Evolutionary conservation across 2,329 filamentous ascomycete genomes (phyloP).

Genomic region (Ophiostoma novo-ulmi): DNA sequence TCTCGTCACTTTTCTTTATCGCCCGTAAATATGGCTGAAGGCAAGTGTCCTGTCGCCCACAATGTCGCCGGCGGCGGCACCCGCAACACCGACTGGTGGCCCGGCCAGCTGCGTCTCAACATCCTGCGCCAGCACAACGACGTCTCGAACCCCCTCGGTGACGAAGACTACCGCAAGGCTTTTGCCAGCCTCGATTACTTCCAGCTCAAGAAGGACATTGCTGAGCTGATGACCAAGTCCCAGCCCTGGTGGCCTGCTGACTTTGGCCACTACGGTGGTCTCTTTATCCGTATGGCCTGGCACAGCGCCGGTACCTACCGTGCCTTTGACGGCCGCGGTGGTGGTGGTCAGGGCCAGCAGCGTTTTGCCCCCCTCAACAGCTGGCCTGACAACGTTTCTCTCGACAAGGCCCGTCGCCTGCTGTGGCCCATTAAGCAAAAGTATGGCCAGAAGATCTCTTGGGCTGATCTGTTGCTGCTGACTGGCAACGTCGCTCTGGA

Average conservation of each 20-base stretch:
- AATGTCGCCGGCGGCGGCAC: constrained; percentile 57
- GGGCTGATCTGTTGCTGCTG: constrained; percentile 67
- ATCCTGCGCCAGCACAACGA: constrained; percentile 67
- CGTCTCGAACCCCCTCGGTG: constrained; percentile 58
- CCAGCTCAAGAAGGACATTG: constrained; percentile 52
- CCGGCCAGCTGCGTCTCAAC: constrained; percentile 60
- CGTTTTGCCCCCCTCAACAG: constrained; percentile 75
- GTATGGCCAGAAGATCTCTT: constrained; percentile 77
- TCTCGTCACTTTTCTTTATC: constrained; percentile 12
- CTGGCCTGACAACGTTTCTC: constrained; percentile 73
- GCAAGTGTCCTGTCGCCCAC: constrained; percentile 23
- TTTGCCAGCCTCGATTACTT: constrained; percentile 56
- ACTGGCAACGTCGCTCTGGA: constrained; percentile 73
- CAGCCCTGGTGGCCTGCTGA: constrained; percentile 80
- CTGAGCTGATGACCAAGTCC: constrained; percentile 67
- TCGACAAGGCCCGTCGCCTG: constrained; percentile 75
- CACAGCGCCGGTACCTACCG: constrained; percentile 76
- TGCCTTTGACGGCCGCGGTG: constrained; percentile 67
- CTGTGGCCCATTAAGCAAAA: constrained; percentile 81
- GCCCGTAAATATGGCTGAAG: constrained; percentile 20
- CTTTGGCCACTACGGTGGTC: constrained; percentile 73
- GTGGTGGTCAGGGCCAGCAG: constrained; percentile 69
- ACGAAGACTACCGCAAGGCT: constrained; percentile 67
- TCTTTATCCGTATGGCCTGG: constrained; percentile 78
- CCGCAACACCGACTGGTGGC: constrained; percentile 69